Conservation (phyloP, 805 yeast species). For the Candida maris region DNA sequence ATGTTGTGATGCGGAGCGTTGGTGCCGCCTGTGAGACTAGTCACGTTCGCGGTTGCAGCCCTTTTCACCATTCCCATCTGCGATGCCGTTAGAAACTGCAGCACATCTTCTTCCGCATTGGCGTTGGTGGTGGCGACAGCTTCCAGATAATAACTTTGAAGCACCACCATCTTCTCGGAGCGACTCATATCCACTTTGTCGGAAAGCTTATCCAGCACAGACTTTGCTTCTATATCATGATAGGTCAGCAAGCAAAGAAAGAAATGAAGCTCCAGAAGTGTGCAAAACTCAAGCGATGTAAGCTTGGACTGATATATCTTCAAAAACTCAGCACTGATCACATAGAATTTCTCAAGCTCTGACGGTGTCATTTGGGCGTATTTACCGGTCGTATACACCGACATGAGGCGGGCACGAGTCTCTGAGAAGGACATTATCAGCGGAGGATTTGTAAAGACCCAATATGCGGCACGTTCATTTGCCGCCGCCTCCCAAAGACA, state of each 20-base stretch:
- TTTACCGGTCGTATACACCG: slow-evolving; percentile 47
- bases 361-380: slow-evolving; percentile 48
- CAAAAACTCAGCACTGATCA: slow-evolving; percentile 38
- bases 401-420: slow-evolving; percentile 44
- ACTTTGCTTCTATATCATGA: slow-evolving; percentile 69
- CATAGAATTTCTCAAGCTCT: slow-evolving; percentile 36
- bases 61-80: slow-evolving; percentile 15
- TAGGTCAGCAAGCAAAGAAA: slow-evolving; percentile 57
- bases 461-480: too few species aligned
- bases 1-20: slow-evolving; percentile 23
- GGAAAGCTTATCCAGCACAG: slow-evolving; percentile 55
- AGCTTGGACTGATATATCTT: slow-evolving; percentile 22
- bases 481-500: too few species aligned
- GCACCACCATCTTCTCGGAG: slow-evolving; percentile 53
- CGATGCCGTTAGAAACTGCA: slow-evolving; percentile 31
- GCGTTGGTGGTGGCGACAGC: slow-evolving; percentile 41
- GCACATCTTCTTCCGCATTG: slow-evolving; percentile 23
- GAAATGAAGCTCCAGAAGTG: slow-evolving; percentile 69
- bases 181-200: slow-evolving; percentile 58
- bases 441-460: too few species aligned
- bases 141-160: slow-evolving; percentile 56
- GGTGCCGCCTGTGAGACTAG: slow-evolving; percentile 24
- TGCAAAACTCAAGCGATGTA: slow-evolving; percentile 46
- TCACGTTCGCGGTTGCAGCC: slow-evolving; percentile 8
- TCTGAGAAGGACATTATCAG: slow-evolving; percentile 1